A percentile compares a stretch with the other conserved stretches of the same genome.
These are phyloP conservation scores for Mycena galopus DNA, from an alignment of 768 basidiomycete genomes.

Conservation along the genomic window DNA sequence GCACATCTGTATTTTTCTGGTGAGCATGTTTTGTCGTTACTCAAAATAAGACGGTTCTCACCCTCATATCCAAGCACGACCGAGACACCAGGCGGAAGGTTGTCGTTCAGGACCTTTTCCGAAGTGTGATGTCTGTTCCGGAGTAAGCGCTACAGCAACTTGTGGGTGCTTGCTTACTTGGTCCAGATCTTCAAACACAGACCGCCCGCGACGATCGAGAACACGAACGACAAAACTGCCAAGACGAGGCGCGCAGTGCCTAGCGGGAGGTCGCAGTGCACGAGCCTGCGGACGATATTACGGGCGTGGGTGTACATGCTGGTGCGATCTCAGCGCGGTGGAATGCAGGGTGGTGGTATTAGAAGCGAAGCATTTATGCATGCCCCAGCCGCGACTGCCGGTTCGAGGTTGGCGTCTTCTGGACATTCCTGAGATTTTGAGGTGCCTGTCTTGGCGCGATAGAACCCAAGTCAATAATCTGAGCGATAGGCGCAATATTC, in stretches of 20 bases:
- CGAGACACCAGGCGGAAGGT: slow-evolving; percentile 30
- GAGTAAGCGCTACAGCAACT: not conserved
- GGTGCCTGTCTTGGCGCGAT: not conserved
- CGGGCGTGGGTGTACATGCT: slow-evolving; percentile 10
- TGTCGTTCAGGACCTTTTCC: slow-evolving; percentile 25
- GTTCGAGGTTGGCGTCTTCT: not conserved
- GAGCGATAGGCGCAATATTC: not conserved
- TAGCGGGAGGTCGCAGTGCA: slow-evolving; percentile 34
- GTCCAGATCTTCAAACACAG: slow-evolving; percentile 37
- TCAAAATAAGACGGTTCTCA: not conserved
- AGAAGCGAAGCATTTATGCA: slow-evolving; percentile 23
- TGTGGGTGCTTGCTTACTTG: slow-evolving; percentile 29
- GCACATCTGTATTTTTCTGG: slow-evolving; percentile 20
- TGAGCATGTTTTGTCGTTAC: not conserved
- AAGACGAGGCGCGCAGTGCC: slow-evolving; percentile 24
- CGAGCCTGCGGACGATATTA: slow-evolving; percentile 33
- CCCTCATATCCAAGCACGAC: slow-evolving; percentile 34
- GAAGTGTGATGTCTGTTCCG: slow-evolving; percentile 26
- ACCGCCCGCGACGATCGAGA: slow-evolving; percentile 31
- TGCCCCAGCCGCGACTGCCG: not conserved
- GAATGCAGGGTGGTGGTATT: slow-evolving; percentile 11
- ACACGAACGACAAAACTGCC: slow-evolving; percentile 17
- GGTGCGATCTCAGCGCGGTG: not conserved
- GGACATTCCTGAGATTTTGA: not conserved
- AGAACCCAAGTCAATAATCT: not conserved